Conservation (phyloP, 1,139 yeast genomes). For the Yamadazyma blattariae region DNA sequence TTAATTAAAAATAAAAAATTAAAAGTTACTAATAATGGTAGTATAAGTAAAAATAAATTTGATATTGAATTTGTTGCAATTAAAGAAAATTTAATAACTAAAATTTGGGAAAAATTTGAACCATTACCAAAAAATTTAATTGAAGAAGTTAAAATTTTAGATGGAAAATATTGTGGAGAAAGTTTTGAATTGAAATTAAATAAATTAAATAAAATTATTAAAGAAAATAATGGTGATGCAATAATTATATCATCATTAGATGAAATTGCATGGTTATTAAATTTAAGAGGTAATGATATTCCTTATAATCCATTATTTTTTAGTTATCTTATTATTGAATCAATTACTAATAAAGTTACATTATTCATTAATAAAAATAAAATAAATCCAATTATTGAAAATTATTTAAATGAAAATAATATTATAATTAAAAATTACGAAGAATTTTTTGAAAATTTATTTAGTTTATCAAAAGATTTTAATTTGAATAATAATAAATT, state of each 20-base stretch:
- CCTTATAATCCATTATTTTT: conserved; percentile 90
- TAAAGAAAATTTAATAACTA: conserved; percentile 67
- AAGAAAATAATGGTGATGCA: conserved; percentile 38
- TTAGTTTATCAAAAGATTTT: conserved; percentile 39
- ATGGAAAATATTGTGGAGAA: conserved; percentile 48
- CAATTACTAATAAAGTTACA: conserved; percentile 39
- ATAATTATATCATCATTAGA: conserved; percentile 70
- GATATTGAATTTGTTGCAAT: conserved; percentile 63
- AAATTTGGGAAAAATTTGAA: conserved; percentile 64
- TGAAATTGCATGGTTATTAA: conserved; percentile 91
- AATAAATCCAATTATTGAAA: conserved; percentile 29
- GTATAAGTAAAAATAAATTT: conserved; percentile 33
- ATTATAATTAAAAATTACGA: conserved; percentile 53
- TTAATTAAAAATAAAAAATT: conserved; percentile 19
- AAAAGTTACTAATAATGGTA: conserved; percentile 11
- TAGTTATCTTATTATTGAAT: conserved; percentile 62
- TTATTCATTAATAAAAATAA: conserved; percentile 46
- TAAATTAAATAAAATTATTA: conserved; percentile 42
- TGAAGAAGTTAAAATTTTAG: conserved; percentile 45
- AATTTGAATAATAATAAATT: conserved; percentile 41
- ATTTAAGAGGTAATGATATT: conserved; percentile 76
- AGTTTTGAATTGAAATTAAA: conserved; percentile 41
- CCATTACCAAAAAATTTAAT: conserved; percentile 46
- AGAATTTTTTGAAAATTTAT: conserved; percentile 53
- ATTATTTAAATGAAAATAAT: conserved; percentile 33